A percentile compares a stretch with the other conserved stretches of the same genome.
Evolutionary conservation across 176 grass and related monocot genomes (phyloP).

Genomic region (Oryza officinalis): DNA sequence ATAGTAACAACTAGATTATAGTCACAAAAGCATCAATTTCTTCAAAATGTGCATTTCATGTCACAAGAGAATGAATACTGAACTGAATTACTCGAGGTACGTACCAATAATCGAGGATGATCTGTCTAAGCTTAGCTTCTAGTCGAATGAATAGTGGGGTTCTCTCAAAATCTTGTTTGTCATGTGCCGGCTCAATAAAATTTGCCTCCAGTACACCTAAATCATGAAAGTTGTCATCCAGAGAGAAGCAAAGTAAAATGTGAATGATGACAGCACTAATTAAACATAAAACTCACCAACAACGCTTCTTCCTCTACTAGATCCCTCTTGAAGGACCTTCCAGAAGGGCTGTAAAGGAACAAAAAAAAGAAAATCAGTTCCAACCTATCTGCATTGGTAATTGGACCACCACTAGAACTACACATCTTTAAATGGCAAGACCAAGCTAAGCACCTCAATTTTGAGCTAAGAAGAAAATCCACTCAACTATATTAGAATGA

Average conservation of each 20-base stretch:
- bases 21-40: background rate
- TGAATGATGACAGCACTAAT: background rate
- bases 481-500: background rate
- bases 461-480: background rate
- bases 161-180: conserved; percentile 98
- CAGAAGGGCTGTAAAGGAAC: conserved; percentile 72
- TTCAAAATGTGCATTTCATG: background rate
- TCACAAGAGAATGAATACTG: conserved; percentile 4
- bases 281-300: conserved; percentile 63
- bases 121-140: conserved; percentile 83
- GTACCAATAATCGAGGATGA: conserved; percentile 93
- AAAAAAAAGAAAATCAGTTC: conserved; percentile 17
- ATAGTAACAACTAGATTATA: background rate
- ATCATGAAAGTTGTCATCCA: conserved; percentile 36
- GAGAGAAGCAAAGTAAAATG: conserved; percentile 15
- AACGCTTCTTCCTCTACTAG: conserved; percentile 92
- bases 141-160: conserved; percentile 87
- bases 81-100: conserved; percentile 8
- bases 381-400: background rate
- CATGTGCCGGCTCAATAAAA: conserved; percentile 98
- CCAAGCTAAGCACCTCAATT: background rate
- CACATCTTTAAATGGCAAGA: background rate
- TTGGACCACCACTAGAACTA: background rate
- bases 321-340: conserved; percentile 97
- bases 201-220: conserved; percentile 96